phyloP scores from a whole-genome alignment of 768 basidiomycete genomes.

The Pholiota microspora region DNA sequence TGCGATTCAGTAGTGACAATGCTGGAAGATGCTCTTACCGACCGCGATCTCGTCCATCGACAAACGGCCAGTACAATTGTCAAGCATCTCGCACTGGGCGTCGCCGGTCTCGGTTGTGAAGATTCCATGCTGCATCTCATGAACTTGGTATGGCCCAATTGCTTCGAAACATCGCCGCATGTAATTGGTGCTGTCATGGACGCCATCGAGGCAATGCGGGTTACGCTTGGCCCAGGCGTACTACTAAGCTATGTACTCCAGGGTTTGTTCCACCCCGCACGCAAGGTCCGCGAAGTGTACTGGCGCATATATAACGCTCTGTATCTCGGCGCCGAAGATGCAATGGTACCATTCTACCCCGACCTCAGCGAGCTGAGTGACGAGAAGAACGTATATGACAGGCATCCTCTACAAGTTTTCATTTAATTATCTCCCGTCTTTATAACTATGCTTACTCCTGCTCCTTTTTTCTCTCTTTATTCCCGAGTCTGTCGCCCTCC shows the following conservation, averaged over 20 bases:
- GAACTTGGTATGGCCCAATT: slow-evolving; percentile 99
- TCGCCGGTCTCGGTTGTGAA: slow-evolving; percentile 95
- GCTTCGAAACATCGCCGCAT: slow-evolving; percentile 97
- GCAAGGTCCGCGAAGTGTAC: slow-evolving; percentile 97
- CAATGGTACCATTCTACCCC: slow-evolving; percentile 94
- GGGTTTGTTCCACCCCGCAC: slow-evolving; percentile 95
- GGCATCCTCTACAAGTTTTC: slow-evolving; percentile 82
- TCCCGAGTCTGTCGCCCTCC: neutral
- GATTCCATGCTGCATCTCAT: slow-evolving; percentile 97
- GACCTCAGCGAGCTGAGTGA: slow-evolving; percentile 89
- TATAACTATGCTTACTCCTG: slow-evolving; percentile 4
- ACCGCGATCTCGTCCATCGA: slow-evolving; percentile 96
- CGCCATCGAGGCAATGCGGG: slow-evolving; percentile 95
- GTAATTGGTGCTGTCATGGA: slow-evolving; percentile 99
- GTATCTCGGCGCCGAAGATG: slow-evolving; percentile 87
- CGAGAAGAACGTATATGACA: slow-evolving; percentile 85
- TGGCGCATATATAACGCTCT: slow-evolving; percentile 96
- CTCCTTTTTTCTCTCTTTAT: slow-evolving; percentile 5
- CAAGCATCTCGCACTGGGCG: slow-evolving; percentile 95
- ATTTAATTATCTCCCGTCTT: slow-evolving; percentile 42
- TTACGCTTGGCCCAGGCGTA: slow-evolving; percentile 92
- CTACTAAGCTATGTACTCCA: slow-evolving; percentile 91
- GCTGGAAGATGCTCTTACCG: slow-evolving; percentile 97
- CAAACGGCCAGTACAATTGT: slow-evolving; percentile 98
- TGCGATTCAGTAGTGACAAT: slow-evolving; percentile 96